Conservation (phyloP, 768 basidiomycete genomes). For the Tubosaeta sp. region DNA sequence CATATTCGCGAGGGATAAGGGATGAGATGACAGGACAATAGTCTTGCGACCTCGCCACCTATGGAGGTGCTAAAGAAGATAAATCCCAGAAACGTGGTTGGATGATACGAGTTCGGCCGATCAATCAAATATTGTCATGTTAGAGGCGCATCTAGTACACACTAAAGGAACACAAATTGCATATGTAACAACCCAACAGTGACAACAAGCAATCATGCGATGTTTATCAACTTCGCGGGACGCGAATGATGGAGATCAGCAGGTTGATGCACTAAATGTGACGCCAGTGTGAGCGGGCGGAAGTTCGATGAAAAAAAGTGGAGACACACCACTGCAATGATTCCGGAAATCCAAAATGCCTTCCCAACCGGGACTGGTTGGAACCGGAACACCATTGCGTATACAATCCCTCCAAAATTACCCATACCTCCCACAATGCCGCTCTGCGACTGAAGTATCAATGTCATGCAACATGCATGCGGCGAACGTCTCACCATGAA, state of each 20-base stretch:
- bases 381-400: conserved; percentile 47
- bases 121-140: background rate
- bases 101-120: background rate
- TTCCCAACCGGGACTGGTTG: conserved; percentile 36
- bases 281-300: background rate
- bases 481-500: conserved; percentile 26
- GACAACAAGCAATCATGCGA: background rate
- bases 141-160: background rate
- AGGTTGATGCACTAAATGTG: conserved; percentile 4
- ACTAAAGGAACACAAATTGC: background rate
- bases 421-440: conserved; percentile 40
- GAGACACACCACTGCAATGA: conserved; percentile 32
- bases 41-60: background rate
- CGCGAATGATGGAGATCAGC: conserved; percentile 7
- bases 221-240: conserved; percentile 1
- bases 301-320: background rate
- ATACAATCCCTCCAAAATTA: conserved; percentile 45
- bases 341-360: conserved; percentile 46
- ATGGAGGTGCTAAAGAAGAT: background rate
- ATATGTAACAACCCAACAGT: background rate
- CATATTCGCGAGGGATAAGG: background rate
- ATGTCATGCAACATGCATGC: background rate
- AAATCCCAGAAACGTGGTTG: background rate
- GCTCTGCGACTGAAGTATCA: conserved; percentile 11
- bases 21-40: background rate